phyloP scores from a whole-genome alignment of 352 stramenopile genomes.

The Globisporangium paddicum region DNA sequence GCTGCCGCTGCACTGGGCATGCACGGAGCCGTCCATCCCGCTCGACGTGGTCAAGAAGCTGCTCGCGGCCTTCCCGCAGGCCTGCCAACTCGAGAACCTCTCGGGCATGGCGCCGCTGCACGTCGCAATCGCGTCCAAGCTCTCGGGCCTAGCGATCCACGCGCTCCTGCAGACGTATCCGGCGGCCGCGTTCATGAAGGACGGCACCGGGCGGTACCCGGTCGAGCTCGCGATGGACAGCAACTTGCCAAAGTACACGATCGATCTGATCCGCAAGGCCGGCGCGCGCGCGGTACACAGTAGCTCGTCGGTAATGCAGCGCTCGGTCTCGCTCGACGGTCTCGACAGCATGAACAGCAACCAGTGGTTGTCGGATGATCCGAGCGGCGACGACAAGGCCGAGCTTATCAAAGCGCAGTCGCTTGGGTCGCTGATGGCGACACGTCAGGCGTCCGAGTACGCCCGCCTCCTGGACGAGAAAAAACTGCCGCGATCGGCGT shows the following conservation, averaged over 20 bases:
- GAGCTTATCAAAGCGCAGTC: conserved; percentile 46
- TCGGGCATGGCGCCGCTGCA: conserved; percentile 79
- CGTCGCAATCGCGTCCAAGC: conserved; percentile 70
- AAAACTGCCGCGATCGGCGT: conserved; percentile 3
- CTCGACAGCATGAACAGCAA: conserved; percentile 19
- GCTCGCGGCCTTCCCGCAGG: conserved; percentile 44
- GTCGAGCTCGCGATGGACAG: conserved; percentile 58
- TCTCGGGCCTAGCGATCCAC: conserved; percentile 55
- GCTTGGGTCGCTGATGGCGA: conserved; percentile 38
- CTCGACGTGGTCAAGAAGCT: conserved; percentile 45
- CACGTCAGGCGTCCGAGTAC: conserved; percentile 34
- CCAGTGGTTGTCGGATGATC: background rate
- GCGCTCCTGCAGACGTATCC: conserved; percentile 31
- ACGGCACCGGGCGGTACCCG: conserved; percentile 47
- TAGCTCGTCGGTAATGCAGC: conserved; percentile 25
- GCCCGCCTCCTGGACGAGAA: conserved; percentile 33
- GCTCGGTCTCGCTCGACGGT: conserved; percentile 32
- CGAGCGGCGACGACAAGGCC: conserved; percentile 15
- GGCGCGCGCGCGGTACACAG: conserved; percentile 31
- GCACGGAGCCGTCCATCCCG: conserved; percentile 49
- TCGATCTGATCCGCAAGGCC: conserved; percentile 68
- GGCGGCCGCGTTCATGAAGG: conserved; percentile 40
- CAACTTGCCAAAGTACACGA: conserved; percentile 60
- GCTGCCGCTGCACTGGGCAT: conserved; percentile 81
- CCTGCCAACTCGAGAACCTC: conserved; percentile 61